Percentiles rank a stretch among this genome's conserved stretches.
These are phyloP conservation scores for Dipteronia dyeriana DNA, from an alignment of 345 rosid species.

Conservation along the genomic window DNA sequence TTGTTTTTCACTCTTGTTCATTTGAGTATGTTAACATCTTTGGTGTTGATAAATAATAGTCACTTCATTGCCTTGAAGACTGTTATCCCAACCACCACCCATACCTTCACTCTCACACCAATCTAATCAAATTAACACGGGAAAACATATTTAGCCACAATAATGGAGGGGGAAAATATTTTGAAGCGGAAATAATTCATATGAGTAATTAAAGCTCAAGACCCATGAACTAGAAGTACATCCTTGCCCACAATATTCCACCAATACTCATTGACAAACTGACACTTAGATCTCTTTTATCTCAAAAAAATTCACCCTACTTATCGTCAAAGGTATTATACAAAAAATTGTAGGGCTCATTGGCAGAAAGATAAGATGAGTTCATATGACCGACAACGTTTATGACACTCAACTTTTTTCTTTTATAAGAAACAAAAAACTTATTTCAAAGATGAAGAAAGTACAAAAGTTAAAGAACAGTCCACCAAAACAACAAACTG, in stretches of 20 bases:
- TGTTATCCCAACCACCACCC: neutral
- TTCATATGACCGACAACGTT: neutral
- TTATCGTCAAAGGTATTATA: neutral
- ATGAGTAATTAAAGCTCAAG: neutral
- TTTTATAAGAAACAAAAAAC: no score
- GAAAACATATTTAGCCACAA: neutral
- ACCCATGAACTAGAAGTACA: neutral
- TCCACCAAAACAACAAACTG: no score
- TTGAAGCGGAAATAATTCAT: neutral
- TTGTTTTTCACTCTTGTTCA: neutral
- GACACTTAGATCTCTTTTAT: neutral
- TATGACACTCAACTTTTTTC: neutral
- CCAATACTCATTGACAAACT: neutral
- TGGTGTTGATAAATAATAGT: neutral
- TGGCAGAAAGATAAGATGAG: neutral
- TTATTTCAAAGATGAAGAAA: neutral
- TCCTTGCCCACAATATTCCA: neutral
- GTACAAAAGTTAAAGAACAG: no score
- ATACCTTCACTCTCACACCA: neutral
- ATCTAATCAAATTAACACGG: neutral
- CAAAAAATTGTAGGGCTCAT: neutral
- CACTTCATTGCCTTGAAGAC: neutral
- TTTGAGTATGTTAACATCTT: constrained; percentile 8
- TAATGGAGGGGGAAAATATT: neutral
- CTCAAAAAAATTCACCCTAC: constrained; percentile 5